Base-by-base conservation (phyloP, 306 rosid species). In the Casuarina equisetifolia region DNA sequence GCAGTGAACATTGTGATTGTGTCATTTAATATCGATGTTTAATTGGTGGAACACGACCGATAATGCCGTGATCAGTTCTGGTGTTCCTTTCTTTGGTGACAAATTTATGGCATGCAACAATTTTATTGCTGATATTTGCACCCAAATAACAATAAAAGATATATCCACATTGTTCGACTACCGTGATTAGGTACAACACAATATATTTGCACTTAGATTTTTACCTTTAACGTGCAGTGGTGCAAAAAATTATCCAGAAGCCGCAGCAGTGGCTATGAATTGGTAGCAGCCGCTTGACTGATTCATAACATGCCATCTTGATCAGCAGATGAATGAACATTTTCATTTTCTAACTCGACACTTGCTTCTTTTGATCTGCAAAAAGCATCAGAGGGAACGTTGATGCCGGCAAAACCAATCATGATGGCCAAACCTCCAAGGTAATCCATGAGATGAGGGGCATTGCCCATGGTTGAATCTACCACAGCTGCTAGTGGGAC, bases 401-500 rank as follows among this genome's bases (percentile, higher is more conserved):
- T 95, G 61, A 95, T 92, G 81, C 97, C 97, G 0, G 93, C 84
- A 71, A 92, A 95, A 17, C 97, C 99, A 58, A 92, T 69, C 97
- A 92, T 89, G 70, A 95, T 94, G 9, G 94, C 92, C 50, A 76
- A 12, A 36, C 94, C 97, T 74, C 99, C 99, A 39, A 95, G 87
- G 80, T 88, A 95, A 86, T 92, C 88, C 87, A 91, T 80, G 63
- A 82, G 64, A 74, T 80, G 91, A 77, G 97, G 99, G 17, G 94
- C 92, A 82, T 82, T 73, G 76, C 99, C 99, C 0, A 84, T 88
- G 72, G 92, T 9, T 2, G 96, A 86, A 79, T 95, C 97, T 1
- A 95, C 92, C 55, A 95, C 39, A 32, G 99, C 99, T 1, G 97
- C 99, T 87, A 95, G 76, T 6, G 99, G 99, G 35, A 95, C 97